Conservation (phyloP, 2,329 filamentous ascomycete species). For the Bipolaris sorokiniana region DNA sequence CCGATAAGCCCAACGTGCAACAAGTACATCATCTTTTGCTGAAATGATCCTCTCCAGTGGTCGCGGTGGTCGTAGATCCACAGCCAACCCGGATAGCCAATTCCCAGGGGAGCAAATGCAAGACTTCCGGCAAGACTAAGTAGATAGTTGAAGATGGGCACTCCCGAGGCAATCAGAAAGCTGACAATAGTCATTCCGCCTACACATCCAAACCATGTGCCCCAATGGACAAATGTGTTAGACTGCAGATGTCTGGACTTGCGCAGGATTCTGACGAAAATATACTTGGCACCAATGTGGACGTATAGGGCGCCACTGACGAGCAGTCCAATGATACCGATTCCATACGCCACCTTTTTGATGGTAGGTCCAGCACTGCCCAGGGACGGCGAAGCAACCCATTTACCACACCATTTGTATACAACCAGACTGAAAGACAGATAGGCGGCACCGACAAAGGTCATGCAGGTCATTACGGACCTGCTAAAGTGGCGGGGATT, state of each 20-base stretch:
- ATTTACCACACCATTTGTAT: conserved; percentile 67
- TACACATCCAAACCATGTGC: conserved; percentile 59
- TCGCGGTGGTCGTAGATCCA: conserved; percentile 59
- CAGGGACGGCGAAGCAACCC: conserved; percentile 67
- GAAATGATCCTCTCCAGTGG: conserved; percentile 48
- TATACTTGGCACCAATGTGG: conserved; percentile 61
- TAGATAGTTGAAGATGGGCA: conserved; percentile 63
- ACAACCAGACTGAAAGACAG: conserved; percentile 65
- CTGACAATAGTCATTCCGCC: conserved; percentile 52
- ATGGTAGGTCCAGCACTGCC: conserved; percentile 65
- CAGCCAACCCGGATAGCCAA: conserved; percentile 57
- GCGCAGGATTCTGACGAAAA: conserved; percentile 62
- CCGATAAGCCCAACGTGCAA: conserved; percentile 53
- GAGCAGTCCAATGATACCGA: conserved; percentile 62
- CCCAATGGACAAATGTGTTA: conserved; percentile 64
- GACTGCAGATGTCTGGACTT: conserved; percentile 58
- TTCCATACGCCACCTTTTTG: conserved; percentile 67
- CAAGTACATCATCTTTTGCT: conserved; percentile 48
- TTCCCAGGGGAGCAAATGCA: conserved; percentile 59
- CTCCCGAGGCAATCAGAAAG: conserved; percentile 60
- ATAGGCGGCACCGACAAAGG: conserved; percentile 63
- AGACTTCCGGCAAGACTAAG: conserved; percentile 57
- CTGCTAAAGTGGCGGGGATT: conserved; percentile 65
- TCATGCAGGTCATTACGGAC: conserved; percentile 65
- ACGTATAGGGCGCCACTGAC: conserved; percentile 57